Conservation (phyloP, 2,329 filamentous ascomycete genomes). For the Ambrosiella xylebori region DNA sequence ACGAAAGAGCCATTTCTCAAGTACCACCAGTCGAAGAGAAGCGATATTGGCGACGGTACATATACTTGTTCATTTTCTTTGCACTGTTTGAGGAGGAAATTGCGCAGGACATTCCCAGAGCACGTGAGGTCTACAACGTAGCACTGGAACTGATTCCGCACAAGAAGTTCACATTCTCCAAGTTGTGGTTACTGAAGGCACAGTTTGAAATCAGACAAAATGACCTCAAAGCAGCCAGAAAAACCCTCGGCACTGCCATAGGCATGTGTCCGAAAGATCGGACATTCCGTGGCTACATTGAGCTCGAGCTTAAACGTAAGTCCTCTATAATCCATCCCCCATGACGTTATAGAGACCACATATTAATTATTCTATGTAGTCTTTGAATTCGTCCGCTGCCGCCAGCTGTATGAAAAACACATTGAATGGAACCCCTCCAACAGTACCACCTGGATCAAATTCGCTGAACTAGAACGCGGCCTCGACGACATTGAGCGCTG, state of each 20-base stretch:
- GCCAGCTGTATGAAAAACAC: conserved; percentile 84
- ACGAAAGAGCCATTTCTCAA: conserved; percentile 89
- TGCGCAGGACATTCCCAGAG: conserved; percentile 58
- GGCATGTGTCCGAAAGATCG: conserved; percentile 95
- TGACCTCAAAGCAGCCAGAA: conserved; percentile 63
- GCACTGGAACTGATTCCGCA: conserved; percentile 80
- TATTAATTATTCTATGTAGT: conserved; percentile 22
- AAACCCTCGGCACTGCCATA: conserved; percentile 75
- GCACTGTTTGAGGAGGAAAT: conserved; percentile 88
- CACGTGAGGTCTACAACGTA: conserved; percentile 78
- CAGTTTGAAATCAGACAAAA: conserved; percentile 85
- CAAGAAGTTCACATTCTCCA: conserved; percentile 94
- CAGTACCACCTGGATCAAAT: conserved; percentile 89
- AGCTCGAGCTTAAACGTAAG: conserved; percentile 59
- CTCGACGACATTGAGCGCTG: conserved; percentile 79
- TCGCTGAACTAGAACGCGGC: conserved; percentile 80
- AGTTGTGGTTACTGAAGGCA: conserved; percentile 85
- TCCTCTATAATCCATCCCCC: background rate
- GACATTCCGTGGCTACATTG: conserved; percentile 83
- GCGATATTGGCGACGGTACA: conserved; percentile 90
- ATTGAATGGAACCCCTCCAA: conserved; percentile 84
- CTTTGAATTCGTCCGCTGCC: conserved; percentile 84
- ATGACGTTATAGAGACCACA: background rate
- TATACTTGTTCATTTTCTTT: conserved; percentile 97
- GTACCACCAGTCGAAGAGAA: conserved; percentile 92